Evolutionary conservation across 2,329 filamentous ascomycete species (phyloP).

Genomic region (Colletotrichum sublineola): DNA sequence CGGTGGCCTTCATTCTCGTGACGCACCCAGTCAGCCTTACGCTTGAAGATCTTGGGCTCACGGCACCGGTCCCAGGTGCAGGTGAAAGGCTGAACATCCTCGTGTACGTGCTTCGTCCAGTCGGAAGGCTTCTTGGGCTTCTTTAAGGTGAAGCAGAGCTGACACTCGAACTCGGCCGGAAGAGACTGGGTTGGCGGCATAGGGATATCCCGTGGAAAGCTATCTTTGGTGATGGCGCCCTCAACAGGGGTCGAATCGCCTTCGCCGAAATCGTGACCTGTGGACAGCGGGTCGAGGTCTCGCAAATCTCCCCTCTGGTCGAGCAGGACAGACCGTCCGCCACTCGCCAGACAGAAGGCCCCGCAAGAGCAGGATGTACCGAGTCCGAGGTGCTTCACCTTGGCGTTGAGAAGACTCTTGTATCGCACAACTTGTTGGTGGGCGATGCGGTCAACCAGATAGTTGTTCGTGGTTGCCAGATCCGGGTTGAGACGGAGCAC

Average conservation of each 20-base stretch:
- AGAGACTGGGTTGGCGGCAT: constrained; percentile 82
- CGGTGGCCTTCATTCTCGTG: constrained; percentile 94
- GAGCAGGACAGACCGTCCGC: constrained; percentile 74
- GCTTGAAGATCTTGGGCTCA: constrained; percentile 92
- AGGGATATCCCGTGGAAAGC: constrained; percentile 85
- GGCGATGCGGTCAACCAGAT: constrained; percentile 84
- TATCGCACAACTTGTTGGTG: constrained; percentile 85
- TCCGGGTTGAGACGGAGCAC: constrained; percentile 81
- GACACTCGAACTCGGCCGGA: constrained; percentile 91
- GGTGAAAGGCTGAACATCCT: constrained; percentile 93
- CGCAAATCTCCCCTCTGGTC: constrained; percentile 71
- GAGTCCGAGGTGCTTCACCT: constrained; percentile 76
- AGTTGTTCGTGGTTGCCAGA: constrained; percentile 67
- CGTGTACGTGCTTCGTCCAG: constrained; percentile 97
- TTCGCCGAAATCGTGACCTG: constrained; percentile 63
- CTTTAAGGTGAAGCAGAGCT: constrained; percentile 87
- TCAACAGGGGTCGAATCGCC: constrained; percentile 78
- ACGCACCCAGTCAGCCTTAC: constrained; percentile 95
- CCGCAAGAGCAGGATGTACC: constrained; percentile 73
- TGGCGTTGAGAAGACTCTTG: constrained; percentile 79
- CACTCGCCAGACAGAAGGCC: constrained; percentile 73
- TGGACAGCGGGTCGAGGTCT: constrained; percentile 68
- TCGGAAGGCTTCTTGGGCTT: constrained; percentile 92
- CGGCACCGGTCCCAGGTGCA: constrained; percentile 88
- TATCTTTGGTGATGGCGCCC: constrained; percentile 76